These are phyloP conservation scores for Pseudocercospora eumusae DNA, from an alignment of 2,329 filamentous ascomycete species.

Conservation along the genomic window DNA sequence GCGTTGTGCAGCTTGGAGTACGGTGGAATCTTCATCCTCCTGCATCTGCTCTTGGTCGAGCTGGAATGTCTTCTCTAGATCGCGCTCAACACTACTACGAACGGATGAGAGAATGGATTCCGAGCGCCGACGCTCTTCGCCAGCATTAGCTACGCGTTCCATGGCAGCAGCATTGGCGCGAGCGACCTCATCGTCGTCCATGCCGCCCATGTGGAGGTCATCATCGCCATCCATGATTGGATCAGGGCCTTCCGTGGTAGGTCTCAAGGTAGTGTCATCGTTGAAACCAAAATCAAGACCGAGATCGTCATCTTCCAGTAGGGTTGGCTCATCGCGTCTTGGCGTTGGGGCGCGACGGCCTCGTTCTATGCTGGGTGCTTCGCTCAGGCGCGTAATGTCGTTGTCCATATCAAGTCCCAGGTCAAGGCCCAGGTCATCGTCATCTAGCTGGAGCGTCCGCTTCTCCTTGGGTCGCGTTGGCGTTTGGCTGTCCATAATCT, in stretches of 20 bases:
- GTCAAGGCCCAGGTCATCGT: constrained; percentile 64
- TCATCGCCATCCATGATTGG: constrained; percentile 36
- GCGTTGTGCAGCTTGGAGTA: constrained; percentile 67
- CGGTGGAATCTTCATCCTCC: constrained; percentile 48
- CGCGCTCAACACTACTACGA: constrained; percentile 55
- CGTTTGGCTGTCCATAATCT: constrained; percentile 61
- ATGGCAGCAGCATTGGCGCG: constrained; percentile 45
- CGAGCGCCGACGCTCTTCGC: constrained; percentile 45
- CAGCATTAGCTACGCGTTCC: constrained; percentile 47
- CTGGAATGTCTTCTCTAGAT: constrained; percentile 64
- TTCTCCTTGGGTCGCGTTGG: constrained; percentile 31
- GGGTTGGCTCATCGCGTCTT: constrained; percentile 57
- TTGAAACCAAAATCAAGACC: constrained; percentile 51
- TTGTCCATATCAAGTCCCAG: constrained; percentile 56
- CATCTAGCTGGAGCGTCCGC: constrained; percentile 51
- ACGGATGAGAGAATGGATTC: constrained; percentile 59
- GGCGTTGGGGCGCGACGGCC: constrained; percentile 77
- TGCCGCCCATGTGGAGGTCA: constrained; percentile 48
- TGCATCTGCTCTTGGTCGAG: constrained; percentile 38
- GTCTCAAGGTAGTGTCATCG: constrained; percentile 36
- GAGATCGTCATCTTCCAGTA: constrained; percentile 60
- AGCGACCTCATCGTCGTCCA: constrained; percentile 42
- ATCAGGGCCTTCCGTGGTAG: constrained; percentile 21
- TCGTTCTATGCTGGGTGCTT: constrained; percentile 70
- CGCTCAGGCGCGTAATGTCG: constrained; percentile 40